Evolutionary conservation across 2,329 filamentous ascomycete species (phyloP).

Genomic region (Phialocephala subalpina): DNA sequence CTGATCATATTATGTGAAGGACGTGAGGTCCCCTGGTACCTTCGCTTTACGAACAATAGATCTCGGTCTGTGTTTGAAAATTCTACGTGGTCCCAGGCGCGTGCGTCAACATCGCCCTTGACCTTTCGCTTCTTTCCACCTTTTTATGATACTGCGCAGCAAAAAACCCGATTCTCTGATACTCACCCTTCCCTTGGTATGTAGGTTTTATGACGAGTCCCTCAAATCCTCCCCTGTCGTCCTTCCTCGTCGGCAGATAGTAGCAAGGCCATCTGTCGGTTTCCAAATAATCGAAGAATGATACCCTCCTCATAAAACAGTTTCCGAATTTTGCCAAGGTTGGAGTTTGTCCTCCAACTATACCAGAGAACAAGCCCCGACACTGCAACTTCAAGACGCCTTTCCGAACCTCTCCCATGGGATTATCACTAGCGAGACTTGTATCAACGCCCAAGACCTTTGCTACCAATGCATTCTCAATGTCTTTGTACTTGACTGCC

Average conservation of each 20-base stretch:
- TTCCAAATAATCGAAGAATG: neutral
- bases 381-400: neutral
- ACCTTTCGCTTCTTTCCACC: neutral
- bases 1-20: neutral
- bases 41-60: neutral
- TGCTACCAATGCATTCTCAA: neutral
- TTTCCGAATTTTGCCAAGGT: neutral
- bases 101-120: constrained; percentile 1
- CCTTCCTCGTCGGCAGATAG: neutral
- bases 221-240: constrained; percentile 1
- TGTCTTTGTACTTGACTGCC: neutral
- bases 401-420: neutral
- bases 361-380: neutral
- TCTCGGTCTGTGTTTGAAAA: neutral
- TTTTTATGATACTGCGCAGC: neutral
- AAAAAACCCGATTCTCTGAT: neutral
- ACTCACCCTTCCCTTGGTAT: neutral
- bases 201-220: neutral
- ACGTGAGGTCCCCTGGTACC: neutral
- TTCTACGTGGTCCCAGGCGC: neutral
- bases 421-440: neutral
- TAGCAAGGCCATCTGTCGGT: neutral
- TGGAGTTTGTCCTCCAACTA: neutral
- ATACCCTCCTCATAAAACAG: neutral
- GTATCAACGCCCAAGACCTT: neutral